Conservation (phyloP, 2,329 filamentous ascomycete genomes). For the Aureobasidium sp. region DNA sequence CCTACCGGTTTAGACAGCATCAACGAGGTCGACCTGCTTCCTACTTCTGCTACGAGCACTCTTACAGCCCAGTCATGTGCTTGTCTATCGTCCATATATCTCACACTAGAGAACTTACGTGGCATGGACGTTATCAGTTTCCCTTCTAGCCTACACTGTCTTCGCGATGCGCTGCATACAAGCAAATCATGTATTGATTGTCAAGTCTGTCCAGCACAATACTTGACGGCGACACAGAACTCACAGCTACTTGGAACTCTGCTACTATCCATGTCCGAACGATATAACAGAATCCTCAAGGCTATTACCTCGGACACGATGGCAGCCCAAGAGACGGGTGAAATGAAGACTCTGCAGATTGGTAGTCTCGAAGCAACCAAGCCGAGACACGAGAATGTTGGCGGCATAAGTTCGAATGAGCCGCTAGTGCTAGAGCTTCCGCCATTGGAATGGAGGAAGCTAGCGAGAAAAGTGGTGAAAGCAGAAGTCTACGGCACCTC, state of each 20-base stretch:
- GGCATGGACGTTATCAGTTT: conserved; percentile 31
- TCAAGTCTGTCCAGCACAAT: conserved; percentile 32
- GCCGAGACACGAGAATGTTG: not conserved
- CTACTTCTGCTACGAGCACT: not conserved
- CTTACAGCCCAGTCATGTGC: conserved; percentile 29
- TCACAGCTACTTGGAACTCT: conserved; percentile 33
- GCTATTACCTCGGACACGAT: conserved; percentile 32
- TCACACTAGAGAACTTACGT: conserved; percentile 35
- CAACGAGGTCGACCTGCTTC: not conserved
- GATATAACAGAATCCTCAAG: conserved; percentile 32
- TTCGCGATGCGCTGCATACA: conserved; percentile 35
- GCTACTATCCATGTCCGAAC: conserved; percentile 33
- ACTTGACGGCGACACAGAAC: conserved; percentile 38
- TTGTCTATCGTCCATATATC: conserved; percentile 39
- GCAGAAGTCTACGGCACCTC: conserved; percentile 33
- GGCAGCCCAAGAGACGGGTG: conserved; percentile 22
- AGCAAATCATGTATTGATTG: conserved; percentile 33
- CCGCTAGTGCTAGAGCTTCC: conserved; percentile 31
- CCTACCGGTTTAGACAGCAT: not conserved
- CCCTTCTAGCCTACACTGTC: conserved; percentile 32
- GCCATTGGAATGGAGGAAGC: conserved; percentile 33
- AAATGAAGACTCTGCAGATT: conserved; percentile 35
- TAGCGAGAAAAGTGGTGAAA: conserved; percentile 38
- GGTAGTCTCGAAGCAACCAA: conserved; percentile 27
- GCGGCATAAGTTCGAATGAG: not conserved